phyloP scores from a whole-genome alignment of 306 rosid genomes.

The Fragaria ananassa region DNA sequence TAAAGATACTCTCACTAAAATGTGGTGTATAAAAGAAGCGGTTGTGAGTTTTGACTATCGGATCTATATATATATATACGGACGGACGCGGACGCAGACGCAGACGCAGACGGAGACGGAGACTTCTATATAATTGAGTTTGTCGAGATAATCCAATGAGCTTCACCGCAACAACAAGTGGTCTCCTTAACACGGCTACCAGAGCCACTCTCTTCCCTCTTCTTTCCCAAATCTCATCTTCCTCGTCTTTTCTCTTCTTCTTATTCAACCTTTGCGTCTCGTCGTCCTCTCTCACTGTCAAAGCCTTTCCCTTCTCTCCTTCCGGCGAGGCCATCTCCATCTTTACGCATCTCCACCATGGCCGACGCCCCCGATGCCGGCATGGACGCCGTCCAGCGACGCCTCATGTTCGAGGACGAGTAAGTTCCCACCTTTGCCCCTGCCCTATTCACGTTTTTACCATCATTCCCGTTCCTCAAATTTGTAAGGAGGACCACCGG shows the following conservation, averaged over 20 bases:
- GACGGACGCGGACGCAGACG: too few relatives aligned
- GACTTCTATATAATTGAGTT: neutral
- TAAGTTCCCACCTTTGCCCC: constrained; percentile 32
- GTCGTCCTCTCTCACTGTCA: constrained; percentile 10
- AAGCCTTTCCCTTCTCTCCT: neutral
- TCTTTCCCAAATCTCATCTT: neutral
- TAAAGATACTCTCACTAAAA: too few relatives aligned
- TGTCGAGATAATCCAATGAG: neutral
- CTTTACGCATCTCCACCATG: constrained; percentile 45
- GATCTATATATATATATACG: neutral
- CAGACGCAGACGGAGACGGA: neutral
- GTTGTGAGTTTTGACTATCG: neutral
- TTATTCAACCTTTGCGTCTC: neutral
- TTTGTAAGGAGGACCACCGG: neutral
- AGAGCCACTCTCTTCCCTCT: constrained; percentile 13
- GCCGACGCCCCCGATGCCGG: constrained; percentile 60
- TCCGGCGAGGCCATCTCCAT: constrained; percentile 27
- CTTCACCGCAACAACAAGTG: neutral
- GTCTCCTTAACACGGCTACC: constrained; percentile 14
- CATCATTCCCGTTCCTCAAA: neutral
- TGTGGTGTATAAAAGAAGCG: too few relatives aligned
- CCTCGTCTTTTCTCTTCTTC: neutral
- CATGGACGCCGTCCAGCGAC: constrained; percentile 98
- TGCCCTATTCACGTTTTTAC: neutral
- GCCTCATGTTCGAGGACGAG: constrained; percentile 99